Evolutionary conservation across 2,329 filamentous ascomycete species (phyloP).

Genomic region (Blastomyces gilchristii): DNA sequence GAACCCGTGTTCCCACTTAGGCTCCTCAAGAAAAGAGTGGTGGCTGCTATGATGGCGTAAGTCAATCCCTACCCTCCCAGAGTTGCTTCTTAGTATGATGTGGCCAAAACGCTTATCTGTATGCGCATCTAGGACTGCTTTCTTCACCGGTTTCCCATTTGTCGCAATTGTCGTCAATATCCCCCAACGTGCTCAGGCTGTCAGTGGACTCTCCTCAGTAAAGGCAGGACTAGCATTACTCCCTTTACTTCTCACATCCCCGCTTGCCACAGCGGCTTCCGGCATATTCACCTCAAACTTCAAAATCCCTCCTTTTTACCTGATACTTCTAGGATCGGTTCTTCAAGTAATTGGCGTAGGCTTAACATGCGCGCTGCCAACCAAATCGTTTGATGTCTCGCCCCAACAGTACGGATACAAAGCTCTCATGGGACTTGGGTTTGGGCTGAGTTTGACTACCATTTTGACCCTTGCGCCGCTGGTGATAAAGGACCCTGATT

Average conservation of each 20-base stretch:
- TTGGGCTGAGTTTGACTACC: slow-evolving; percentile 26
- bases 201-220: slow-evolving; percentile 15
- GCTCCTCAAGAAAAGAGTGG: slow-evolving; percentile 24
- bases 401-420: slow-evolving; percentile 27
- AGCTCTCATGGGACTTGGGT: slow-evolving; percentile 30
- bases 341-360: slow-evolving; percentile 29
- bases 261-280: slow-evolving; percentile 19
- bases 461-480: slow-evolving; percentile 26
- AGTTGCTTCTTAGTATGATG: not conserved
- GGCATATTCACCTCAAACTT: slow-evolving; percentile 22
- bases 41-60: slow-evolving; percentile 28
- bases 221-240: slow-evolving; percentile 17
- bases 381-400: slow-evolving; percentile 14
- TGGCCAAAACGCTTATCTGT: not conserved
- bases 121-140: slow-evolving; percentile 4
- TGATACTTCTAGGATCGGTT: slow-evolving; percentile 21
- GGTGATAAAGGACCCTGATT: slow-evolving; percentile 23
- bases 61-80: slow-evolving; percentile 17
- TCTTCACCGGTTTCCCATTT: slow-evolving; percentile 26
- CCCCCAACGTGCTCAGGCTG: slow-evolving; percentile 18
- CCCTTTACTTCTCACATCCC: slow-evolving; percentile 14
- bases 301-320: slow-evolving; percentile 24
- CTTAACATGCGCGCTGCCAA: slow-evolving; percentile 20
- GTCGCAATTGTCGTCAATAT: slow-evolving; percentile 16
- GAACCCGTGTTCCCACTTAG: slow-evolving; percentile 30